A percentile compares a stretch with the other conserved stretches of the same genome.
Conservation (phyloP, 129 eudicot genomes). For the Rutidosis leptorrhynchoides region DNA sequence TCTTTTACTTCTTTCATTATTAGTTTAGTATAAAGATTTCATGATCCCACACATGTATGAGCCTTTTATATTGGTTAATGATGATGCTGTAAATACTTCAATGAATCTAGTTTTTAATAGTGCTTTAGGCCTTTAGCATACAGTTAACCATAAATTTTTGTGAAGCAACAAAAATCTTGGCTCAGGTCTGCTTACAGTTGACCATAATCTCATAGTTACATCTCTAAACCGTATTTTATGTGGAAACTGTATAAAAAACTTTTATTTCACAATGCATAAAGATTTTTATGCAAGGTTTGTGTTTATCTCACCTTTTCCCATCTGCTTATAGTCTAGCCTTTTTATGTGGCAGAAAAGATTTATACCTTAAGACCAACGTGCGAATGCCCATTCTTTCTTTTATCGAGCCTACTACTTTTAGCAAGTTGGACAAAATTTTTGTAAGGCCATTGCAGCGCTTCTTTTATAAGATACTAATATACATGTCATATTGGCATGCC, state of each 20-base stretch:
- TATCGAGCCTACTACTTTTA: not conserved
- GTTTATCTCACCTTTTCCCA: not conserved
- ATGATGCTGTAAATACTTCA: conserved; percentile 3
- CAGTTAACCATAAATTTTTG: not conserved
- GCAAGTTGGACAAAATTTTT: no score
- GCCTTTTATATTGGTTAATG: conserved; percentile 4
- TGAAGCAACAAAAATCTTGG: not conserved
- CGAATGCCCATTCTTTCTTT: no score
- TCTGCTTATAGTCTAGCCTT: no score
- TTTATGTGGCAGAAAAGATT: not conserved
- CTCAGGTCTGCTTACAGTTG: no score
- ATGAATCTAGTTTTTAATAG: not conserved
- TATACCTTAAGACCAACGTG: not conserved
- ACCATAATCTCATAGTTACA: no score
- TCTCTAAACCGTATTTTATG: no score
- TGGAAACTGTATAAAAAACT: not conserved
- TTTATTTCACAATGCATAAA: no score
- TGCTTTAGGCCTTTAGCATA: not conserved
- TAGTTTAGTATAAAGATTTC: not conserved
- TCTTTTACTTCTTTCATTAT: conserved; percentile 1
- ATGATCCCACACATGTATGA: conserved; percentile 2
- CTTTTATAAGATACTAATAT: not conserved
- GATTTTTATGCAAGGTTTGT: not conserved
- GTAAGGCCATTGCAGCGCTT: not conserved
- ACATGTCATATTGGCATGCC: not conserved